Evolutionary conservation across 2,329 filamentous ascomycete genomes (phyloP).

Genomic region (Penicillium vulpinum): DNA sequence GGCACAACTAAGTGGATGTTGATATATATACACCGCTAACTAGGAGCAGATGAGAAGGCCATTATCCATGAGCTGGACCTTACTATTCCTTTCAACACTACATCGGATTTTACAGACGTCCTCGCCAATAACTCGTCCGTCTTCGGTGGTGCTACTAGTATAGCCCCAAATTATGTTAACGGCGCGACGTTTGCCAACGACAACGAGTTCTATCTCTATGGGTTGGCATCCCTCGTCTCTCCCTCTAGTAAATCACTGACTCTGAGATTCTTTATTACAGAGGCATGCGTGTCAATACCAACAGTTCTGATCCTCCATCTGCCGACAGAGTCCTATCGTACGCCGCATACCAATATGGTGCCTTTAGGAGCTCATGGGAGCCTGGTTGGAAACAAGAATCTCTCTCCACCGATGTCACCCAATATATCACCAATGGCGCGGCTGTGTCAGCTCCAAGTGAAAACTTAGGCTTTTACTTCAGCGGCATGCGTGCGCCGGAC

Average conservation of each 20-base stretch:
- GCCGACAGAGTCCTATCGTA: constrained; percentile 53
- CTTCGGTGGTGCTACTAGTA: constrained; percentile 6
- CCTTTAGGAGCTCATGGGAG: constrained; percentile 43
- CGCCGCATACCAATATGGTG: constrained; percentile 49
- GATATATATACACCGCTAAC: neutral
- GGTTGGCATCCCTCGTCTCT: constrained; percentile 35
- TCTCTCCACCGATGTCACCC: constrained; percentile 53
- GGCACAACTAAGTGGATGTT: neutral
- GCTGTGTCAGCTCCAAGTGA: constrained; percentile 67
- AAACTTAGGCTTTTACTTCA: constrained; percentile 71
- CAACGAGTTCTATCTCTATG: constrained; percentile 63
- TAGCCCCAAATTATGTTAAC: constrained; percentile 58
- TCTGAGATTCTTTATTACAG: constrained; percentile 13
- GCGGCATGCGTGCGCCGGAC: constrained; percentile 57
- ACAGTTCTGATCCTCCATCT: constrained; percentile 42
- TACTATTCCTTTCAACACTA: constrained; percentile 15
- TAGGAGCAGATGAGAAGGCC: constrained; percentile 7
- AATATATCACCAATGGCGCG: constrained; percentile 66
- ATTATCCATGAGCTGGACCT: constrained; percentile 19
- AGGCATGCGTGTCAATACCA: constrained; percentile 49
- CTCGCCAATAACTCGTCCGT: constrained; percentile 42
- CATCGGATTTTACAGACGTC: constrained; percentile 12
- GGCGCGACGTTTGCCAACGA: constrained; percentile 67
- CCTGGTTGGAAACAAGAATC: constrained; percentile 43
- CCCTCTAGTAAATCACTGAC: neutral